Evolutionary conservation across 495 filamentous ascomycete genomes (phyloP), one percentile per base, ranked within the genome.

Genomic region (Podospora pseudopauciseta): DNA sequence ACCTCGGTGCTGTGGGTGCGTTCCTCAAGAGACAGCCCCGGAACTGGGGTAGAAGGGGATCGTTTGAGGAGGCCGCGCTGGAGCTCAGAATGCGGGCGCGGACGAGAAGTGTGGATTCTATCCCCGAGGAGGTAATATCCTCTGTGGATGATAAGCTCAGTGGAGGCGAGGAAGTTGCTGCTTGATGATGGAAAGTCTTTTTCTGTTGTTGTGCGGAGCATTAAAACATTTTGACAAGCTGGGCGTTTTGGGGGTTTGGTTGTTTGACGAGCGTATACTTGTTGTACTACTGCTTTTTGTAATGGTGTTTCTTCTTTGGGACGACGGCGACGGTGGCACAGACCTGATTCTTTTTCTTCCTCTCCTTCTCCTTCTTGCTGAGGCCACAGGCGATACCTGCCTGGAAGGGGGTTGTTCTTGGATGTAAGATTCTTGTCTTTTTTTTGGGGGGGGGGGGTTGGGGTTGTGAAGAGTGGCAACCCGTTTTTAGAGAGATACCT

Each of bases 1-100:
- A 97, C 80, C 84, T 99, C 1, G 95, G 95, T n/a, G 90, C 95
- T 15, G 95, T 98, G 1, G 95, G 95, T 6, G 95, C 94, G 0
- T 99, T 99, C 77, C 78, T 99, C 55, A 95, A 92, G 77, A 84
- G 93, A 39, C 92, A 97, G 77, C 94, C 95, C 1, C 84, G 81
- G 60, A 96, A 97, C 73, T 98, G 94, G 94, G 94, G 94, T 2
- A 85, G 94, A 63, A 82, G 94, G 68, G 91, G 90, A 49, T 95
- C 92, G 72, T 83, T 86, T 67, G 84, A 87, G 64, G 81, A 75
- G 58, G 69, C 71, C 28, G 65, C 64, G n/a, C 54, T 69, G 58
- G 68, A 72, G 68, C 20, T 65, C 39, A 60, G 69, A 49, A 27
- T 69, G 69, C 34, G 59, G 19, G 60, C 60, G 15, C 39, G 65